These are phyloP conservation scores for Recurvomyces mirabilis DNA, from an alignment of 495 filamentous ascomycete species.

Conservation along the genomic window DNA sequence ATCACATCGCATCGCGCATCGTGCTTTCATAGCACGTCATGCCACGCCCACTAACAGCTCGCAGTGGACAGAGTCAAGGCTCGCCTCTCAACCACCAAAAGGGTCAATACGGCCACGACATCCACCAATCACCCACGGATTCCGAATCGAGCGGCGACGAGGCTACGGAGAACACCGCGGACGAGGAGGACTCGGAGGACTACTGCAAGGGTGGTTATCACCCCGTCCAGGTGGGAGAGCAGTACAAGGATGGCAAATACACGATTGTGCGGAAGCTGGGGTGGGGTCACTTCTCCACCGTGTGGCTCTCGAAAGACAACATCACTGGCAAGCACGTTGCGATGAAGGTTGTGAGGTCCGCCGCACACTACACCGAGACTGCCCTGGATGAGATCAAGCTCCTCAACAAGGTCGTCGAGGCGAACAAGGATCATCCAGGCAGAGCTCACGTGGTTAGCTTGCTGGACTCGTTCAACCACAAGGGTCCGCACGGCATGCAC, in stretches of 20 bases:
- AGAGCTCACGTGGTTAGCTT: conserved; percentile 90
- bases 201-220: conserved; percentile 99
- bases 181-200: conserved; percentile 97
- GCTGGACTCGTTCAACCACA: conserved; percentile 93
- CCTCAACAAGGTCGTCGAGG: conserved; percentile 88
- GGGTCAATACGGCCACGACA: conserved; percentile 33
- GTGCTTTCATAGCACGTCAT: too few species aligned
- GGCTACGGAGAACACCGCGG: conserved; percentile 74
- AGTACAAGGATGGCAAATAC: conserved; percentile 96
- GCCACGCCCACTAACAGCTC: too few species aligned
- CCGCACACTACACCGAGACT: conserved; percentile 96
- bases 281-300: conserved; percentile 98
- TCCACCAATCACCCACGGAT: conserved; percentile 66
- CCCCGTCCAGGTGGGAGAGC: conserved; percentile 83
- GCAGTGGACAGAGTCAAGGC: conserved; percentile 9
- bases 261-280: conserved; percentile 93
- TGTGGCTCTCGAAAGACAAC: conserved; percentile 93
- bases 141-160: conserved; percentile 75
- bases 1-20: too few species aligned
- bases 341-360: conserved; percentile 92
- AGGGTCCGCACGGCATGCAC: conserved; percentile 89
- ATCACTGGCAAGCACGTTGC: conserved; percentile 88
- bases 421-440: conserved; percentile 74
- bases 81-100: conserved; percentile 39
- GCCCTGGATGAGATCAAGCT: conserved; percentile 98